Evolutionary conservation across 139 green algal genomes (phyloP), one percentile per base, ranked within the genome.

Genomic region (Deuterostichococcus epilithicus): DNA sequence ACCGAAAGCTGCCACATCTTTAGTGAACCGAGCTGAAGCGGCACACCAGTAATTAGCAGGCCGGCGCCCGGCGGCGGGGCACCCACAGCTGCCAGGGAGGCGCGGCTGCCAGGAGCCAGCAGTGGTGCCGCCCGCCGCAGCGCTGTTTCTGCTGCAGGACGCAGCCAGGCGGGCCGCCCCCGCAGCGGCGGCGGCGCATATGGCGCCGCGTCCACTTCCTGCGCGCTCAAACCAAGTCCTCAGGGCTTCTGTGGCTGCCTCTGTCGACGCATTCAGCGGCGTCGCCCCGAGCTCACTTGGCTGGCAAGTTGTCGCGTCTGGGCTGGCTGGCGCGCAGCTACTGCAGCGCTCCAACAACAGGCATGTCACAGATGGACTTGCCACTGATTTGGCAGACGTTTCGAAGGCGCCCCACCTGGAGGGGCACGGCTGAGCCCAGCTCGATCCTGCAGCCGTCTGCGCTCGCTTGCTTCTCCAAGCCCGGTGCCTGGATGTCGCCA

Each of bases 91-190:
- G 52, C 10, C 8, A 63, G 52, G 3, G 52, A 13, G 52, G 13
- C 10, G 52, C 52, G 52, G 52, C 52, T 63, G 52, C 18, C 52
- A 28, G 52, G 52, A 30, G 30, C 45, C 32, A 76, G 72, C 45
- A 76, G 6, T 25, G 72, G 72, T 18, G 69, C 20, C 32, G 67
- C 23, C n/a, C 69, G 72, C 32, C 67, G 52, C 20, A 76, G 72
- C 22, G 72, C 72, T 13, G 47, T 34, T 34, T 38, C 39, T 13
- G 47, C 45, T 70, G 72, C 38, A 34, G 47, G 22, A 5, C 47
- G 72, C 45, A 76, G 35, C 5, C 52, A 60, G 3, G 32, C 47
- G 10, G 72, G 67, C 33, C 72, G 66, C 18, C 45, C 58, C 33
- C 66, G 47, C 52, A 76, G 66, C 32, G 32, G 32, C 23, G 47